Base-by-base conservation (phyloP, 75 land plant species). In the Selaginella tamariscina region DNA sequence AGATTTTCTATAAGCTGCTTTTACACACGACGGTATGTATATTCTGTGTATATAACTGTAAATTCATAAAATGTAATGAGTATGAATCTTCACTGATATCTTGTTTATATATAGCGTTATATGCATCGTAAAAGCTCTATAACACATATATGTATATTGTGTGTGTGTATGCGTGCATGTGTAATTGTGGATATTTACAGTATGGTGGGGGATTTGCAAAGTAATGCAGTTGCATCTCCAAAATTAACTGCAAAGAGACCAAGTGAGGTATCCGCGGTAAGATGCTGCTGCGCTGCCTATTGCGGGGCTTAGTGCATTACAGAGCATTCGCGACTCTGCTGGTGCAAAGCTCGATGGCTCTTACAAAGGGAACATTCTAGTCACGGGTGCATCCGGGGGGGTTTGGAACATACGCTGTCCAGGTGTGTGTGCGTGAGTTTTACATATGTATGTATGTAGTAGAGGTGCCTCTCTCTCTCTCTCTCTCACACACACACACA, bases 371-470 rank as follows among this genome's bases (percentile, higher is more conserved):
- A 84, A 87, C 68, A 27, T 87, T 55, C 83, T 87, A 24, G 60
- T 87, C 55, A 84, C 91, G n/a, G 91, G 83, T 29, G 91, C 87
- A 8, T 87, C 88, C 18, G 91, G 87, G 27, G 91, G 87, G 27
- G 91, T 87, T n/a, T 21, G 91, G 91, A 5, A 79, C 74, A 27
- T 84, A 79, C 57, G 85, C 81, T 13, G 85, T 81, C 20, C 82
- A 81, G 80, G 82, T 80, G 49, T 27, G 32, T 59, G 54, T 20
- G 20, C 20, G 54, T 24, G 28, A 49, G 54, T 49, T 49, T 49
- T 11, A 11, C 20, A 11, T 49, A 49, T 20, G 20, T 49, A 49
- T 11, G 20, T 11, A 49, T 49, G 54, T 11, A 13, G 21, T 8
- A 20, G 2, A 23, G 62, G 62, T 5, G 5, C n/a, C 15, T 5